Evolutionary conservation across 257 asterid genomes (phyloP).

Genomic region (Orobanche coerulescens): DNA sequence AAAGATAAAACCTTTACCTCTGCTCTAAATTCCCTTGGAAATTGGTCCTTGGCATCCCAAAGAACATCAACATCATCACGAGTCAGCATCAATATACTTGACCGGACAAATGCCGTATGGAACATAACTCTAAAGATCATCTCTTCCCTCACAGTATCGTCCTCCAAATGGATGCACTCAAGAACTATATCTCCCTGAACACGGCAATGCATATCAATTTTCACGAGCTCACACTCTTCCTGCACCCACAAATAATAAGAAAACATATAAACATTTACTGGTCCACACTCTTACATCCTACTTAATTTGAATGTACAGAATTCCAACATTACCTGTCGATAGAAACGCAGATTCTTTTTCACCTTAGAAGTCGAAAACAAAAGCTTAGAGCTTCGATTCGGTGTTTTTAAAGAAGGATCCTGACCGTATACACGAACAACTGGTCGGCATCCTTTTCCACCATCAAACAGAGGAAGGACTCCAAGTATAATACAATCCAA

Average conservation of each 20-base stretch:
- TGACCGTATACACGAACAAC: conserved; percentile 87
- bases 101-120: conserved; percentile 86
- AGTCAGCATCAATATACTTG: conserved; percentile 63
- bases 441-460: conserved; percentile 86
- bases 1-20: conserved; percentile 57
- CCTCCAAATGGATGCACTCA: conserved; percentile 89
- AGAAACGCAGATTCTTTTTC: conserved; percentile 50
- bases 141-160: conserved; percentile 77
- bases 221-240: conserved; percentile 86
- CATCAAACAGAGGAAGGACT: conserved; percentile 57
- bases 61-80: conserved; percentile 89
- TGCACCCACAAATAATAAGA: conserved; percentile 37
- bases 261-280: neutral
- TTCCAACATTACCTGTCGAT: conserved; percentile 54
- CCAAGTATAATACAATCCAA: conserved; percentile 77
- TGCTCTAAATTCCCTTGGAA: conserved; percentile 74
- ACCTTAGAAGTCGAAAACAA: conserved; percentile 62
- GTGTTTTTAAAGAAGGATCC: conserved; percentile 62
- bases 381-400: conserved; percentile 83
- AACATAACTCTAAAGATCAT: conserved; percentile 87
- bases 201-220: conserved; percentile 62
- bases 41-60: conserved; percentile 81
- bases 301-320: conserved; percentile 22
- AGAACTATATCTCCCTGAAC: conserved; percentile 91
- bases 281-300: neutral